Conservation (phyloP, 208 protist species). For the Vickermania ingenoplastis region DNA sequence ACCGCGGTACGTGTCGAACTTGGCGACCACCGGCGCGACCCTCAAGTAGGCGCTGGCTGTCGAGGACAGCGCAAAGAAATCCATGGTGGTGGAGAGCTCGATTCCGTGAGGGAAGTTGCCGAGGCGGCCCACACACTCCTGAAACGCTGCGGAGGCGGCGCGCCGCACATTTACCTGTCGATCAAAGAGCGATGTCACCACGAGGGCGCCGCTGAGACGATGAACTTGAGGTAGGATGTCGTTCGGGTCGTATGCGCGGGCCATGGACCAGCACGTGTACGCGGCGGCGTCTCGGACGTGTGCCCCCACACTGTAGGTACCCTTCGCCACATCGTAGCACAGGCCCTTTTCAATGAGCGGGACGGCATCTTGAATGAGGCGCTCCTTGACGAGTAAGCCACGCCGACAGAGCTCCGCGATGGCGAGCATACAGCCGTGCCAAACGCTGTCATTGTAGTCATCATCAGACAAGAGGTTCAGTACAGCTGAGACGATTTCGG, state of each 20-base stretch:
- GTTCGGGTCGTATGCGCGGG: conserved; percentile 91
- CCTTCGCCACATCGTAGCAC: conserved; percentile 90
- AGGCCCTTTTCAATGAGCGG: conserved; percentile 73
- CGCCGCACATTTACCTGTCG: conserved; percentile 90
- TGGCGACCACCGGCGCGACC: conserved; percentile 61
- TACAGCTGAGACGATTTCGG: conserved; percentile 84
- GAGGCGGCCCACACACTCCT: conserved; percentile 89
- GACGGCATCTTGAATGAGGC: conserved; percentile 59
- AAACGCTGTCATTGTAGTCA: conserved; percentile 61
- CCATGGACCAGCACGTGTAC: conserved; percentile 98
- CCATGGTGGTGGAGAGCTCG: conserved; percentile 91
- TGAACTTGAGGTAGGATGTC: conserved; percentile 82
- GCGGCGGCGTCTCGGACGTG: conserved; percentile 98
- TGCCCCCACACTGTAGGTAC: conserved; percentile 92
- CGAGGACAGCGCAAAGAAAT: conserved; percentile 95
- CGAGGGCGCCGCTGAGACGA: conserved; percentile 53
- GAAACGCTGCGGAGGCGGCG: conserved; percentile 88
- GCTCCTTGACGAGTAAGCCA: conserved; percentile 82
- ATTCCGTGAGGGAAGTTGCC: conserved; percentile 96
- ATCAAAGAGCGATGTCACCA: conserved; percentile 85
- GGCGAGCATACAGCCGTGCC: conserved; percentile 95
- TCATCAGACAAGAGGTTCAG: conserved; percentile 58
- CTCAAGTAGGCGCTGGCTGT: conserved; percentile 82
- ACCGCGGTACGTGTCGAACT: conserved; percentile 68
- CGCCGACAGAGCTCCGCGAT: conserved; percentile 95